Base-by-base conservation (phyloP, 768 basidiomycete genomes). In the Naganishia randhawae region DNA sequence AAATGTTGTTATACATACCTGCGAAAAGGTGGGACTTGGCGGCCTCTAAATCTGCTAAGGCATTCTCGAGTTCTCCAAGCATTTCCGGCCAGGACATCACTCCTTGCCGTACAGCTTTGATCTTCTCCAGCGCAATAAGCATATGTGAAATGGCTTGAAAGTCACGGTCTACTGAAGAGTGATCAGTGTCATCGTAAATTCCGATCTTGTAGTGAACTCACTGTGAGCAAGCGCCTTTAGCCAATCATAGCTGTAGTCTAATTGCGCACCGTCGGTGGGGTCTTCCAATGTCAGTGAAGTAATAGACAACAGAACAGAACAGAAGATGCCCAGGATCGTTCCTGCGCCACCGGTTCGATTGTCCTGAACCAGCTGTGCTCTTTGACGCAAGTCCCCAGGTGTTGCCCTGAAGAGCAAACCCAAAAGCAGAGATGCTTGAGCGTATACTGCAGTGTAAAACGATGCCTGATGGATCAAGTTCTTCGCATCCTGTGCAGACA, bases 111-210 rank as follows among this genome's bases (percentile, higher is more conserved):
- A 50, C 50, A 16, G 2, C 32, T 17, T 57, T 67, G 6, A 67
- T 39, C 10, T 4, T 7, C 19, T 41, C 41, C 41, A 67, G 22
- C 10, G 53, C 37, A 10, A 14, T 8, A 11, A 67, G 31, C 42
- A 67, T 42, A 27, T 39, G 17, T 14, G 41, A 19, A 19, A 67
- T 48, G 8, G 53, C 66, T n/a, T 42, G 31, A 31, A 67, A 67
- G 25, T 57, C 48, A 10, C 25, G 31, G 22, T 67, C 66, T 66
- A 10, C 41, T 42, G 7, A 53, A 10, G 11, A 42, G 10, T 42
- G 41, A 42, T 42, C 11, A 42, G 19, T 42, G 10, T 19, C 41
- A 42, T n/a, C n/a, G n/a, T n/a, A n/a, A n/a, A n/a, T n/a, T n/a
- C n/a, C n/a, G n/a, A n/a, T n/a, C n/a, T n/a, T 19, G 41, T 10